Base-by-base conservation (phyloP, 2,329 filamentous ascomycete genomes). In the Pseudopithomyces chartarum region DNA sequence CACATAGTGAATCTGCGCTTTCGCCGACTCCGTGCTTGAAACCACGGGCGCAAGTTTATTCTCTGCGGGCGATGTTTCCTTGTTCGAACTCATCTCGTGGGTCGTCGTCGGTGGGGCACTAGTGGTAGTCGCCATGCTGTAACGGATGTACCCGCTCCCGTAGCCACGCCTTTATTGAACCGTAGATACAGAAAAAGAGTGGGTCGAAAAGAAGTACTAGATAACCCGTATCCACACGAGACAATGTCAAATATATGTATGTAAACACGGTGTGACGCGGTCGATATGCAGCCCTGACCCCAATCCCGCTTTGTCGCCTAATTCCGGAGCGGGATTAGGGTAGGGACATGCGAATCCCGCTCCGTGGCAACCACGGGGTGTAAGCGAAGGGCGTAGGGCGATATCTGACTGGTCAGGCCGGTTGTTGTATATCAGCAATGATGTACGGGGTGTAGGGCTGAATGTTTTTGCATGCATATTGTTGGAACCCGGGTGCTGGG, bases 1-100 rank as follows among this genome's bases (percentile, higher is more conserved):
- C 4, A 64, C 12, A 50, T 64, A 60, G 3, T 61, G 42, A 2
- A 22, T 13, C 12, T 54, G 17, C 7, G 22, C 47, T 13, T 50
- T 32, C 29, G 3, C 45, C 15, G 34, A 50, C 22, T 50, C 47
- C 22, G 47, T 40, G 20, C 12, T 50, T 3, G 47, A 50, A 7
- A 19, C 29, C 4, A 13, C 20, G 6, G 34, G 47, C 34, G 29
- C 15, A n/a, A 50, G 33, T 10, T 2, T 22, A 50, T 29, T 13
- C 10, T 50, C 33, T 8, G 13, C 19, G 20, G 11, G 1, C 32
- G 33, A 7, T 38, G 45, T 19, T 38, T 29, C 19, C 2, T 19
- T 3, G 19, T 17, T 48, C 13, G 45, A 17, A 3, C 12, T 38
- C 11, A 19, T 38, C n/a, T 32, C 17, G 3, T 32, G 23, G 1